These are phyloP conservation scores for Evansstolkia leycettana DNA, from an alignment of 495 filamentous ascomycete genomes.

Conservation along the genomic window DNA sequence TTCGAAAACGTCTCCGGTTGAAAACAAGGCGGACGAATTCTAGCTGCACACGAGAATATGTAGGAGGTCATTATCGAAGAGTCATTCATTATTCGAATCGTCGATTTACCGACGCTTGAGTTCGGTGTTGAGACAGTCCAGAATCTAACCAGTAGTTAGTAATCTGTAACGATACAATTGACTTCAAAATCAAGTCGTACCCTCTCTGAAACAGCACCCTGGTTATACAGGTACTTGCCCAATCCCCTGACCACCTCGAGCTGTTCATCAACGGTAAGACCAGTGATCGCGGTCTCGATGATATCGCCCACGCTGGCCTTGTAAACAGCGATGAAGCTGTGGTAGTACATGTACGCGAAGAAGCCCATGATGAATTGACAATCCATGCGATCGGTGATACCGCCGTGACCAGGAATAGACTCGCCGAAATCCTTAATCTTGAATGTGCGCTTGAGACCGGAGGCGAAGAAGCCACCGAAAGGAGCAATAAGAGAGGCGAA, in stretches of 20 bases:
- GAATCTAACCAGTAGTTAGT: slow-evolving; percentile 17
- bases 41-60: no score
- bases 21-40: no score
- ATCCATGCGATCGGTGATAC: slow-evolving; percentile 98
- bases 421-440: slow-evolving; percentile 99
- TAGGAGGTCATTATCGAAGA: no score
- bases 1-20: no score
- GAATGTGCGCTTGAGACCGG: slow-evolving; percentile 95
- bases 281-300: slow-evolving; percentile 79
- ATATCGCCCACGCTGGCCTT: slow-evolving; percentile 71
- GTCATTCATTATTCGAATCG: no score
- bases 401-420: slow-evolving; percentile 93
- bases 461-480: slow-evolving; percentile 98
- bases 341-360: slow-evolving; percentile 96
- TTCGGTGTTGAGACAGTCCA: slow-evolving; percentile 31
- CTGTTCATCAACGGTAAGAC: slow-evolving; percentile 72
- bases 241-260: slow-evolving; percentile 76
- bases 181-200: slow-evolving; percentile 26
- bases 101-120: slow-evolving; percentile 24
- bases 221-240: slow-evolving; percentile 75
- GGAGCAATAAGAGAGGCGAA: slow-evolving; percentile 97
- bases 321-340: slow-evolving; percentile 87
- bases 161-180: background rate
- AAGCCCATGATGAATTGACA: slow-evolving; percentile 99
- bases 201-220: slow-evolving; percentile 54